Evolutionary conservation across 1,139 yeast genomes (phyloP).

Genomic region (Candida glucosophila): DNA sequence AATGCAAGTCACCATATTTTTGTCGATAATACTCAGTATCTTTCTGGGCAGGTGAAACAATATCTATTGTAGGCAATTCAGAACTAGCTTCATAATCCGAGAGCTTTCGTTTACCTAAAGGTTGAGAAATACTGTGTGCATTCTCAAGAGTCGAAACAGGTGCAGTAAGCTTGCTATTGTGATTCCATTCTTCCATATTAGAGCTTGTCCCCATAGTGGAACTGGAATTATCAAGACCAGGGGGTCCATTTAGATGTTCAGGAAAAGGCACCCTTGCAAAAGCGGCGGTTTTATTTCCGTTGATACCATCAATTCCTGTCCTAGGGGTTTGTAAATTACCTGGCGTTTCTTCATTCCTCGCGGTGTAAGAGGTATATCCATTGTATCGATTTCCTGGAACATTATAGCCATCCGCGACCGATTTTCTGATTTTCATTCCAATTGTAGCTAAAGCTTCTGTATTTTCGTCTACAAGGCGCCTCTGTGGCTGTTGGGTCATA

Average conservation of each 20-base stretch:
- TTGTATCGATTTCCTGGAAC: constrained; percentile 12
- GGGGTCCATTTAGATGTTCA: constrained; percentile 28
- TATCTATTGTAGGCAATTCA: no score
- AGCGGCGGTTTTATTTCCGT: no score
- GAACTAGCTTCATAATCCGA: constrained; percentile 21
- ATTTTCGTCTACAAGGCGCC: no score
- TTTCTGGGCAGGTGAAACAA: not conserved
- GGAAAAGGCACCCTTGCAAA: constrained; percentile 46
- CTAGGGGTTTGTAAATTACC: no score
- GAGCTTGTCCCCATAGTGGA: constrained; percentile 37
- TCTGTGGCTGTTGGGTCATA: no score
- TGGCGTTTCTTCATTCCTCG: no score
- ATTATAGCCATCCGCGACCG: constrained; percentile 55
- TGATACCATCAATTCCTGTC: no score
- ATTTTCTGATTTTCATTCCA: constrained; percentile 66
- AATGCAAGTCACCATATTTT: constrained; percentile 35
- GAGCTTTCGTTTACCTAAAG: constrained; percentile 27
- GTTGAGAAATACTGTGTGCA: not conserved
- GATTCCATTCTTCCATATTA: constrained; percentile 39
- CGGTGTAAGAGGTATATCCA: constrained; percentile 2
- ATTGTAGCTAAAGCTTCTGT: constrained; percentile 38
- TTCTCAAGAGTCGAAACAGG: constrained; percentile 8
- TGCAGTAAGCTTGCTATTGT: not conserved
- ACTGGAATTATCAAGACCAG: constrained; percentile 27
- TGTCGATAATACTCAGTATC: constrained; percentile 8